Evolutionary conservation across 2,329 filamentous ascomycete genomes (phyloP), one percentile per base, ranked within the genome.

Genomic region (Ascochyta koolunga): DNA sequence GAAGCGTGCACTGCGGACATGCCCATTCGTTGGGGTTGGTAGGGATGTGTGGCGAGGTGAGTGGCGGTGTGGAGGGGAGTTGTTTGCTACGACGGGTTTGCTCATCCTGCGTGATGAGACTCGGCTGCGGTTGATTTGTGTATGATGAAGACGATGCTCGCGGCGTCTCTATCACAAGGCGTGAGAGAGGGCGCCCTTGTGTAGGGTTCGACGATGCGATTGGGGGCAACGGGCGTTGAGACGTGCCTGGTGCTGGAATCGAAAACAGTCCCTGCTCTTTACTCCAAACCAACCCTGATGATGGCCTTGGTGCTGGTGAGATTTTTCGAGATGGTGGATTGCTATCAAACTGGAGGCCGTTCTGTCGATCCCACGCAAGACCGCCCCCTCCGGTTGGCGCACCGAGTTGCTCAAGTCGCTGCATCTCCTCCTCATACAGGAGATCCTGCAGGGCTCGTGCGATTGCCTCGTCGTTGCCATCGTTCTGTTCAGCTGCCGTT

Each of bases 381-480:
- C 73, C 73, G 18, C 73, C 73, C 32, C 50, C 64, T 11, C 67
- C 70, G 15, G 63, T 71, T 9, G 71, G 68, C 25, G 52, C 78
- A 80, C 48, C 77, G 74, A n/a, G 85, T 84, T 59, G 86, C 41
- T 69, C 69, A 18, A 78, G 61, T 58, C 76, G 77, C 41, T 69
- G 64, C 61, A 79, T 75, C 60, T 86, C 83, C 58, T 96, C 92
- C 69, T 96, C 87, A 68, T 96, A 89, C 22, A 95, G 88, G 16
- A 96, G 79, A 66, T 97, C 93, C 78, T 90, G 92, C 27, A 96
- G 79, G 0, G 92, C 92, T 67, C 93, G 86, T 47, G 91, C 86
- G 56, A 96, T 96, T 5, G 93, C 93, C 21, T 85, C 82, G 50
- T 96, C 91, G 65, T 96, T 96, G 3, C 91, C 93, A 63, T 92